Conservation (phyloP, 257 asterid species). For the Orobanche coerulescens region DNA sequence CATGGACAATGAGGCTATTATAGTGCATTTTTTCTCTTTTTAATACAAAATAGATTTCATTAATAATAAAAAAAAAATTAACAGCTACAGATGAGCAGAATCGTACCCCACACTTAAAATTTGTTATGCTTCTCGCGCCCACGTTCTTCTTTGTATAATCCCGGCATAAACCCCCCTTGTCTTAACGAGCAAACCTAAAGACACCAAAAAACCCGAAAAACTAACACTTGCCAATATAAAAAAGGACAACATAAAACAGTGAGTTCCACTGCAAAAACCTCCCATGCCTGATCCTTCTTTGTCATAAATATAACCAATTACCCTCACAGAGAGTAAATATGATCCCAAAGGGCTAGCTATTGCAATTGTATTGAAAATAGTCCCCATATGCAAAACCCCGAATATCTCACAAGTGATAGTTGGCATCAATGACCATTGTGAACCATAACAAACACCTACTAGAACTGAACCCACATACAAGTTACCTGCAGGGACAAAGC, state of each 20-base stretch:
- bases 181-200: slow-evolving; percentile 47
- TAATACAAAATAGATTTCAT: not conserved
- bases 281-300: slow-evolving; percentile 36
- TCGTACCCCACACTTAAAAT: not conserved
- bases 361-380: slow-evolving; percentile 80
- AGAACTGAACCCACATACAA: slow-evolving; percentile 64
- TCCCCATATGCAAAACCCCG: slow-evolving; percentile 79
- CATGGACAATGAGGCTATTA: no score
- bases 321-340: slow-evolving; percentile 67
- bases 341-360: slow-evolving; percentile 92
- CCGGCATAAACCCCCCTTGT: slow-evolving; percentile 47
- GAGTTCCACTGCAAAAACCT: slow-evolving; percentile 57
- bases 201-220: slow-evolving; percentile 50
- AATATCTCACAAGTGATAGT: slow-evolving; percentile 78
- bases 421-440: slow-evolving; percentile 98
- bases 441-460: slow-evolving; percentile 78
- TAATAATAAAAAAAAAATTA: not conserved
- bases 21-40: slow-evolving; percentile 10
- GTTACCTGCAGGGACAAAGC: slow-evolving; percentile 31
- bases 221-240: slow-evolving; percentile 62
- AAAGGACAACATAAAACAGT: slow-evolving; percentile 79
- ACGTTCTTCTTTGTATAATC: slow-evolving; percentile 25
- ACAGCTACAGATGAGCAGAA: not conserved
- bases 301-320: slow-evolving; percentile 77
- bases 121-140: not conserved